Evolutionary conservation across 805 yeast species (phyloP), one percentile per base, ranked within the genome.

Genomic region (Lachancea thermotolerans): DNA sequence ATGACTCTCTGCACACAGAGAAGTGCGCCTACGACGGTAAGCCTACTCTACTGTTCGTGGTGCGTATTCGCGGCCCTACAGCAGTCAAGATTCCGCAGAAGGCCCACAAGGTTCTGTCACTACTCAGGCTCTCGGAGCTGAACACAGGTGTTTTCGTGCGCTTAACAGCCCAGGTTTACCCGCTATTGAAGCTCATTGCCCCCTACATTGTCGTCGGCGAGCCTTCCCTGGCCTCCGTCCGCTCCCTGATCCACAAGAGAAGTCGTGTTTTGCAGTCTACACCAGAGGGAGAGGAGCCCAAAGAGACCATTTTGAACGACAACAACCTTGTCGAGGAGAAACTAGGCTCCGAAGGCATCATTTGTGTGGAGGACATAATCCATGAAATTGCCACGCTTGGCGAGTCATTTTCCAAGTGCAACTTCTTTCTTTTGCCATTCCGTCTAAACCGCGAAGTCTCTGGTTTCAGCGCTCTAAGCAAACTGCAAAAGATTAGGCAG

Each of bases 331-430:
- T 85, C 42, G 95, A 85, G 67, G 89, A 84, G 56, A 69, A 72
- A 56, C 71, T 85, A 50, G 82, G 82, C 35, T 85, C 82, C 8
- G 68, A 71, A 44, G 89, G 91, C 27, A 69, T 82, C 49, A 79
- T 85, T 51, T 85, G 95, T 77, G 75, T 83, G 15, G 93, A 85
- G 68, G 95, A 85, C 66, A 71, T 85, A 46, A 77, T 85, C 44
- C 87, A 81, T 58, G 91, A 85, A 66, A 72, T 85, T 44, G 71
- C 70, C 16, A 62, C 79, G 14, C 57, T 83, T 54, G 85, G 88
- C 15, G 86, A 78, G 21, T 67, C 74, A 49, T 85, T 85, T 70
- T 78, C 79, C 55, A 65, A 65, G 27, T 78, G 79, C 47, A 70
- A 75, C 48, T 70, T 72, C 54, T 85, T 87, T 73, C 61, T 85